These are phyloP conservation scores for Lactarius pseudohatsudake DNA, from an alignment of 768 basidiomycete genomes.

Conservation along the genomic window DNA sequence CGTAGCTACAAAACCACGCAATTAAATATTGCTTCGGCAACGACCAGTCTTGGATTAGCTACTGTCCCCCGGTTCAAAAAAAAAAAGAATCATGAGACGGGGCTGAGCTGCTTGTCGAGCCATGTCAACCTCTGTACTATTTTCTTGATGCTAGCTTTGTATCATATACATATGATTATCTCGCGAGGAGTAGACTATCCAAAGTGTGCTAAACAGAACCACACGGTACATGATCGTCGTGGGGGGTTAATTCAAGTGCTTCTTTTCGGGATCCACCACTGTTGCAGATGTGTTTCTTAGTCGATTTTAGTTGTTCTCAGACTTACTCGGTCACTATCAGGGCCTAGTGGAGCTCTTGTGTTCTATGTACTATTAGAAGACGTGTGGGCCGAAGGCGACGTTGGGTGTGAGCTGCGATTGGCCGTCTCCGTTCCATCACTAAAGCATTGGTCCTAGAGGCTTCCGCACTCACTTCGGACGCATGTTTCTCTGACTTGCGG, in stretches of 20 bases:
- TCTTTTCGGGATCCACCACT: conserved; percentile 56
- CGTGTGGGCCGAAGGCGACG: conserved; percentile 49
- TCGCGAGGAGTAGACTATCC: conserved; percentile 17
- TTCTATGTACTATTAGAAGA: conserved; percentile 79
- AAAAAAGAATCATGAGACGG: conserved; percentile 52
- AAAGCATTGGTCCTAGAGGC: conserved; percentile 37
- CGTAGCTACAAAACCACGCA: too few relatives aligned
- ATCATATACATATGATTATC: conserved; percentile 21
- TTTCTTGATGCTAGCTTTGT: conserved; percentile 26
- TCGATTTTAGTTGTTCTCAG: conserved; percentile 62
- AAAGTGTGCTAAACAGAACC: conserved; percentile 15
- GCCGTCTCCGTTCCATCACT: too few relatives aligned
- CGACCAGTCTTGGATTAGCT: too few relatives aligned
- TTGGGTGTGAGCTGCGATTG: conserved; percentile 49
- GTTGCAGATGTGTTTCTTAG: conserved; percentile 45
- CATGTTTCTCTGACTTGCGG: conserved; percentile 44
- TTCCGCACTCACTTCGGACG: conserved; percentile 45
- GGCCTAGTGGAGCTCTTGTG: conserved; percentile 65
- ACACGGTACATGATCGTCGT: conserved; percentile 10
- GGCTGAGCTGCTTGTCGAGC: conserved; percentile 19
- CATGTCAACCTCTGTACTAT: conserved; percentile 18
- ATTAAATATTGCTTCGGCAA: too few relatives aligned
- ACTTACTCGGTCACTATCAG: conserved; percentile 60
- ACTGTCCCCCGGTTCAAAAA: too few relatives aligned
- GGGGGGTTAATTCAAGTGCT: too few relatives aligned